phyloP scores from a whole-genome alignment of 768 basidiomycete genomes.

The Leccinum boreale region DNA sequence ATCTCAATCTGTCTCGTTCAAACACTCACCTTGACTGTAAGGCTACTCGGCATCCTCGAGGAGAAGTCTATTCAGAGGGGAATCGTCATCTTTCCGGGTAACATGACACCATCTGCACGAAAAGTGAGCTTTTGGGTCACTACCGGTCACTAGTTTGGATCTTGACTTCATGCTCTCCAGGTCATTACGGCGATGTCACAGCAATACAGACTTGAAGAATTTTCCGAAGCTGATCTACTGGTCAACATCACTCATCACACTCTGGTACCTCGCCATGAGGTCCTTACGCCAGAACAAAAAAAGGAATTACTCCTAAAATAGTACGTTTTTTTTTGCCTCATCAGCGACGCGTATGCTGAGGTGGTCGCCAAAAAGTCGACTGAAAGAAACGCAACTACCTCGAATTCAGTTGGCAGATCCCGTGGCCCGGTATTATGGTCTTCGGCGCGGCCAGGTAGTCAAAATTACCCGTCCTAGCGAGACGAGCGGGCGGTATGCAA shows the following conservation, averaged over 20 bases:
- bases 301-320: conserved; percentile 84
- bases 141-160: not conserved
- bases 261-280: conserved; percentile 89
- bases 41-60: conserved; percentile 86
- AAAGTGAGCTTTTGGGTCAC: conserved; percentile 55
- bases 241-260: conserved; percentile 98
- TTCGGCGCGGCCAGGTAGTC: conserved; percentile 93
- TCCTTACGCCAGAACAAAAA: conserved; percentile 85
- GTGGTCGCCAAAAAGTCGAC: conserved; percentile 54
- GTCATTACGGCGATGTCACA: conserved; percentile 88
- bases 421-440: conserved; percentile 97
- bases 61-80: conserved; percentile 88
- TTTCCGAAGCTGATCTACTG: conserved; percentile 91
- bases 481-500: conserved; percentile 91
- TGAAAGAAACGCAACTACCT: conserved; percentile 97
- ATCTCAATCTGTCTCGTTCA: not conserved
- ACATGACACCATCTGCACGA: conserved; percentile 94
- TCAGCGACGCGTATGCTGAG: conserved; percentile 6
- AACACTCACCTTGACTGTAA: conserved; percentile 31
- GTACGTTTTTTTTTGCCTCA: conserved; percentile 49
- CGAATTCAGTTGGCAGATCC: conserved; percentile 96
- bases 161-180: conserved; percentile 39
- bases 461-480: conserved; percentile 97
- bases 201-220: conserved; percentile 90
- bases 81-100: conserved; percentile 92